Evolutionary conservation across 805 yeast genomes (phyloP), one percentile per base, ranked within the genome.

Genomic region (Kodamaea hsintzibuensis): DNA sequence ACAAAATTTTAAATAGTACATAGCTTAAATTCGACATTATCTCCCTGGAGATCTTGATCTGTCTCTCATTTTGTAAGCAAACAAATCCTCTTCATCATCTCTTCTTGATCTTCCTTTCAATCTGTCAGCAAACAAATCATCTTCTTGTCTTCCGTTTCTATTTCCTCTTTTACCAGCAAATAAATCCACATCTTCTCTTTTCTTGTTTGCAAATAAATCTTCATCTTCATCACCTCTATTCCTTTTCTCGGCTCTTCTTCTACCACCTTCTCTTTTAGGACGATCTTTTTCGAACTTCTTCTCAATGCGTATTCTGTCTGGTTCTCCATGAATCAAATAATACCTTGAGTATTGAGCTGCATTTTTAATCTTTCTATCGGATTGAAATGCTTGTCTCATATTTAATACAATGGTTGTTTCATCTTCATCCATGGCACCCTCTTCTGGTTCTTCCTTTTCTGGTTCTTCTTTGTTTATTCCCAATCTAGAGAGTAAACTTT

Each of bases 241-340:
- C 27, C 59, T 50, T 5, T 43, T 45, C 2, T 30, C 18, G n/a
- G 13, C 48, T 6, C 33, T 22, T 16, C 48, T 17, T n/a, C 50
- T 25, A 35, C 51, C 49, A 10, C 47, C 10, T 18, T 42, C 47
- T 18, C 38, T 25, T 10, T 27, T 35, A n/a, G 49, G 44, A 7
- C 38, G 22, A 16, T 51, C 54, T 42, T 42, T 51, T 13, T 42
- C 49, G 8, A 30, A 37, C 53, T 51, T 45, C 49, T 61, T 59
- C 45, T 42, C 57, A 8, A 47, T 42, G 17, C 55, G 79, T 62
- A 60, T 72, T 63, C 71, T 64, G 55, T 82, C 82, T 2, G 91
- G 93, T 63, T 85, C 91, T 2, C 93, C 93, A 59, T 87, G 86
- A 14, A 84, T 63, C 54, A 85, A 71, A 69, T 87, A 87, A 68